phyloP scores from a whole-genome alignment of 2,329 filamentous ascomycete species.

The Penicillium sp. region DNA sequence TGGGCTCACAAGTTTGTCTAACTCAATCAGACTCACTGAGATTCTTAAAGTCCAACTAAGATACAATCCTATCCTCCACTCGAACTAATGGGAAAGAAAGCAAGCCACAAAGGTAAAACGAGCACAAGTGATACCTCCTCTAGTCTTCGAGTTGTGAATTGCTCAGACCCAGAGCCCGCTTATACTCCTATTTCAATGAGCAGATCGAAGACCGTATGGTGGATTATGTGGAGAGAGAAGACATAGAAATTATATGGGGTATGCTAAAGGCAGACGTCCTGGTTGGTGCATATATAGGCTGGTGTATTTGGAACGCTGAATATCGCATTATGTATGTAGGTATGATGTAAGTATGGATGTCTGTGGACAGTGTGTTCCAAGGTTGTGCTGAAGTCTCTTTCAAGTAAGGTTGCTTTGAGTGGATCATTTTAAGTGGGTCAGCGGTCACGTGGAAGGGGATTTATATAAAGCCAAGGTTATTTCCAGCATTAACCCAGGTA shows the following conservation, averaged over 20 bases:
- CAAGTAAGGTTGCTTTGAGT: not conserved
- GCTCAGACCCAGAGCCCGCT: not conserved
- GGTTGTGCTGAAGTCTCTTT: not conserved
- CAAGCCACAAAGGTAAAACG: not conserved
- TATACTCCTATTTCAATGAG: not conserved
- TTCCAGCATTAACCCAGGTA: not conserved
- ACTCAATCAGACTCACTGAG: not conserved
- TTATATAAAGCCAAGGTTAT: no score
- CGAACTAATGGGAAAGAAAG: not conserved
- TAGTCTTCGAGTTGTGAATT: not conserved
- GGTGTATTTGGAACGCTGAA: no score
- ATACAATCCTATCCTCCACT: not conserved
- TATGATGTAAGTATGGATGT: not conserved
- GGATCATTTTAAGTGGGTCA: not conserved
- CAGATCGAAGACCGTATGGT: not conserved
- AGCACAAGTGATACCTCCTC: not conserved
- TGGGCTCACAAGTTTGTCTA: not conserved
- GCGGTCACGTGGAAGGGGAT: no score
- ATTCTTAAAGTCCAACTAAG: not conserved
- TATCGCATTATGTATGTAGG: no score
- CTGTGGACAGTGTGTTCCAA: not conserved
- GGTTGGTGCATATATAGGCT: not conserved
- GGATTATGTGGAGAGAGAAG: not conserved
- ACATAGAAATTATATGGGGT: not conserved
- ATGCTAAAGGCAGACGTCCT: not conserved